Evolutionary conservation across 257 asterid genomes (phyloP), one percentile per base, ranked within the genome.

Genomic region (Solanum sparsipilum): DNA sequence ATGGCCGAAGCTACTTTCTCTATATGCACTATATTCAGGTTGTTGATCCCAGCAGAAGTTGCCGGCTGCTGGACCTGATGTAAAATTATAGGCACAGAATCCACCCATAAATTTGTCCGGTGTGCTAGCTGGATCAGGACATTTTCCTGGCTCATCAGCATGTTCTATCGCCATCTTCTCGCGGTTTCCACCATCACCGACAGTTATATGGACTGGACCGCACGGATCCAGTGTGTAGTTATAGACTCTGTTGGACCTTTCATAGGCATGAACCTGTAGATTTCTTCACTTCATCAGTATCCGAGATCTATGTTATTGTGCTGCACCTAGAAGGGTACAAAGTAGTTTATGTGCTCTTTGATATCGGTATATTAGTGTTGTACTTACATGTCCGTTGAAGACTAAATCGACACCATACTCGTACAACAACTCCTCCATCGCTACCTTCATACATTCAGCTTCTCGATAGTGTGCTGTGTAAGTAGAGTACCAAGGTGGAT

Each of bases 1-100:
- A 88, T 96, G 99, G 87, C 99, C 99, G 67, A 96, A 96, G 93
- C 99, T 96, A 46, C 94, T 87, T 89, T 96, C 99, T 82, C 99
- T 90, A 86, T 91, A 96, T 6, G 99, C 99, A 29, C 99, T 96
- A 71, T 94, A 95, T 52, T 95, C 98, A 75, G 99, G 99, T 84
- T 96, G 99, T 41, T 87, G 93, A 84, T 95, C 97, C 99, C 99
- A 96, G 75, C 99, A 96, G 88, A 96, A 96, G 82, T 93, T 96
- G 4, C 98, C 98, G 11, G 95, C 93, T 46, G 99, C 99, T 6
- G 98, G 98, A 60, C 99, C 99, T 36, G 98, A 93, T 15, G 98
- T 93, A 86, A 96, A 95, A 89, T 96, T 95, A 88, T 52, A 86
- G 1, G 97, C 98, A 74, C 99, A 96, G 89, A 93, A 95, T 82